Evolutionary conservation across 1,284 basidiomycete species (phyloP).

Genomic region (Ceratobasidium sp.): DNA sequence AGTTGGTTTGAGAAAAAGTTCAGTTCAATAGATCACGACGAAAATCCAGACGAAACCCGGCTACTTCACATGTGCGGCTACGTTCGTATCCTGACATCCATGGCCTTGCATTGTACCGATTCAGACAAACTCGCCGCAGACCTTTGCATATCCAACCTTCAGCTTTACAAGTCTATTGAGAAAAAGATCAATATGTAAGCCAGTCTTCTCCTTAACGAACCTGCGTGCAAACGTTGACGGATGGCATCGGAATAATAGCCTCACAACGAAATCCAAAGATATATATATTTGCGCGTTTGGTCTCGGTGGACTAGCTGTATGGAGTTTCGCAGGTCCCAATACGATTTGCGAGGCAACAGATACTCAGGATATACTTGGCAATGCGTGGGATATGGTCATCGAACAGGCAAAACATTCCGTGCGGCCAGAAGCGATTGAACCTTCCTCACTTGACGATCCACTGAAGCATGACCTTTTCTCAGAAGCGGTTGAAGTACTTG

Average conservation of each 20-base stretch:
- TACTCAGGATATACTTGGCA: background rate
- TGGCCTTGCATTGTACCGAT: slow-evolving; percentile 7
- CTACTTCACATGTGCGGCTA: background rate
- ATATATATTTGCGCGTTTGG: background rate
- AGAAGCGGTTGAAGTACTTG: background rate
- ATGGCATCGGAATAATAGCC: background rate
- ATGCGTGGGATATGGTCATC: background rate
- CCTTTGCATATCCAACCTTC: background rate
- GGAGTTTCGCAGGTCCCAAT: background rate
- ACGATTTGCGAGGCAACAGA: background rate
- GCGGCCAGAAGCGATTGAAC: background rate
- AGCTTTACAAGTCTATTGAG: background rate
- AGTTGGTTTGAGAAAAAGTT: background rate
- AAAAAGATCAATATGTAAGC: background rate
- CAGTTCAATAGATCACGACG: background rate
- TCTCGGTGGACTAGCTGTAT: background rate
- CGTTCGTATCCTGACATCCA: slow-evolving; percentile 5
- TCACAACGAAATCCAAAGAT: background rate
- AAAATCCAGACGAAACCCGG: background rate
- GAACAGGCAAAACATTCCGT: background rate
- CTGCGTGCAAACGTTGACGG: background rate
- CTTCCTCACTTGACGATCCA: background rate
- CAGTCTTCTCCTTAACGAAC: background rate
- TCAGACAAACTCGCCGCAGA: background rate
- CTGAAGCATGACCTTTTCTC: background rate